phyloP scores from a whole-genome alignment of 257 asterid species.

The Solanum phureja region DNA sequence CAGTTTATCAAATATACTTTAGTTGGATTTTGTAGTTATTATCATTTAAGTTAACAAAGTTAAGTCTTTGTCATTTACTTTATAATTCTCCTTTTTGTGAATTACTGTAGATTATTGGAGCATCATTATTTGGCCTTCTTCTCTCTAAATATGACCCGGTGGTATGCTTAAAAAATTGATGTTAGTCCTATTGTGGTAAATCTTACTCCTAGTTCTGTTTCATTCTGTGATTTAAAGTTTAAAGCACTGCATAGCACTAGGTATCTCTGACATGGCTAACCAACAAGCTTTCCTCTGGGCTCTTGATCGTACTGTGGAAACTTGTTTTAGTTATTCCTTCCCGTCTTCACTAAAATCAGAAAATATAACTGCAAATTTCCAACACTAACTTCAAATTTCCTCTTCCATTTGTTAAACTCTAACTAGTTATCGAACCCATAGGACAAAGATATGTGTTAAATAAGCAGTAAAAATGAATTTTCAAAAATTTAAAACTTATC shows the following conservation, averaged over 20 bases:
- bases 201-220: conserved; percentile 3
- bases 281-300: conserved; percentile 82
- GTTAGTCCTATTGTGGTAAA: conserved; percentile 73
- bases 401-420: too few relatives aligned
- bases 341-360: conserved; percentile 25
- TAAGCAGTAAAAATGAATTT: too few relatives aligned
- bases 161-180: conserved; percentile 58
- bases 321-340: conserved; percentile 30
- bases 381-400: too few relatives aligned
- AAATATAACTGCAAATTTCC: conserved; percentile 19
- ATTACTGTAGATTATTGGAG: conserved; percentile 65
- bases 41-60: neutral
- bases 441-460: too few relatives aligned
- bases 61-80: neutral
- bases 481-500: too few relatives aligned
- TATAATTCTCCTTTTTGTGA: neutral
- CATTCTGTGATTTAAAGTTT: neutral
- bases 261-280: conserved; percentile 73
- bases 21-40: neutral
- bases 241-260: conserved; percentile 17
- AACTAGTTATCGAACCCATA: too few relatives aligned
- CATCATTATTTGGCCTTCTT: conserved; percentile 76
- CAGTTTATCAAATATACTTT: neutral
- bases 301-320: conserved; percentile 53
- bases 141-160: conserved; percentile 63